phyloP scores from a whole-genome alignment of 148 eudicot genomes.

The Silene uniflora region DNA sequence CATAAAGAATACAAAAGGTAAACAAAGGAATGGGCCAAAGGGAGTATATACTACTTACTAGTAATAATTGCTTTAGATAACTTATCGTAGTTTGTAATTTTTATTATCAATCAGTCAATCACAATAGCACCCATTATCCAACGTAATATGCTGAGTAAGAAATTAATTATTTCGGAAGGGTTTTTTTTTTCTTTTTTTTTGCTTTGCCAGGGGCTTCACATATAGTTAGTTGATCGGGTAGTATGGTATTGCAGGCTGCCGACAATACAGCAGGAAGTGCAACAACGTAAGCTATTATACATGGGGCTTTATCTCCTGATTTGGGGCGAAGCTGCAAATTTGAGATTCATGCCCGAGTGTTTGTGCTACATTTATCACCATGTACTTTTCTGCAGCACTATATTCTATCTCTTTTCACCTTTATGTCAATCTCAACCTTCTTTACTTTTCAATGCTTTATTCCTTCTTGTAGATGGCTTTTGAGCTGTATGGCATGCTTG shows the following conservation, averaged over 20 bases:
- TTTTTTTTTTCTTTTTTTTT: no score
- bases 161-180: background rate
- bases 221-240: background rate
- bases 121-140: background rate
- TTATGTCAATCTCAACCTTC: no score
- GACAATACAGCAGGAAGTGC: slow-evolving; percentile 91
- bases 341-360: slow-evolving; percentile 99
- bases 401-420: no score
- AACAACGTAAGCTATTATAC: slow-evolving; percentile 85
- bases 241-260: slow-evolving; percentile 64
- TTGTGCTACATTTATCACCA: slow-evolving; percentile 96
- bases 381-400: slow-evolving; percentile 46
- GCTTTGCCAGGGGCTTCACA: no score
- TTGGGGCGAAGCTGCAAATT: slow-evolving; percentile 99
- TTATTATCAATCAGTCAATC: no score
- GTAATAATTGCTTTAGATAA: background rate
- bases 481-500: slow-evolving; percentile 90
- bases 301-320: slow-evolving; percentile 98
- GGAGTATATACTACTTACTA: slow-evolving; percentile 3
- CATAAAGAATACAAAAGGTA: no score
- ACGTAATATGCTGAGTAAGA: background rate
- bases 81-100: background rate
- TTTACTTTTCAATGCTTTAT: background rate
- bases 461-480: slow-evolving; percentile 67
- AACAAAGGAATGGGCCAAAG: background rate